Evolutionary conservation across 1,284 basidiomycete species (phyloP), one percentile per base, ranked within the genome.

Genomic region (Trichosporon asahii): DNA sequence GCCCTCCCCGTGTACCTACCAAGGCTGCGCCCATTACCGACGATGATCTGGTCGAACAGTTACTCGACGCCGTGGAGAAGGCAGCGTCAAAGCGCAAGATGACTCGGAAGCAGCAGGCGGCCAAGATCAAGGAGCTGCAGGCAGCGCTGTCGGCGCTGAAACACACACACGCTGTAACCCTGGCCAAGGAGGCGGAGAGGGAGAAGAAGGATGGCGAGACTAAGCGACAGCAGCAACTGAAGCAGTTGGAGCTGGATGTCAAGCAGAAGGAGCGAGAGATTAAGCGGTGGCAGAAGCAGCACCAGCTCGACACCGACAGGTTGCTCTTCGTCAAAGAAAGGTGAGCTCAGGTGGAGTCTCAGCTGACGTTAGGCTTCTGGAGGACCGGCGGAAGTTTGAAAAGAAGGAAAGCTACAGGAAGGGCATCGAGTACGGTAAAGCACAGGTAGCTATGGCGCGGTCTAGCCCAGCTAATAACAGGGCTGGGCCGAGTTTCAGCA

Each of bases 401-500:
- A 61, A 61, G 29, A 61, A 31, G 29, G 29, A 33, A 7, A 61
- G 27, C 27, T 61, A 33, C 27, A 29, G 57, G 18, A 31, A 33
- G 57, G 57, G 57, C 6, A 9, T 61, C 57, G 29, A 61, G 6
- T 18, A 33, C 9, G 57, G 57, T 14, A 29, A 23, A 31, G 27
- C 57, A 33, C 27, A 31, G 57, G 57, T 61, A 31, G 57, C 55
- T 18, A 12, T 31, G 8, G 15, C 7, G 1, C 14, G 3, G 7
- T 15, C 18, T 5, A 25, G 55, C 27, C 2, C 14, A n/a, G 57
- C 57, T 29, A 3, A 31, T 11, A 9, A 18, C 29, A 61, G 57
- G 57, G 29, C 15, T 61, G 57, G 57, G 29, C 27, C 15, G 57
- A 61, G 18, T 61, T 61, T n/a, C 57, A 61, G 29, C 57, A 61